Evolutionary conservation across 2,329 filamentous ascomycete species (phyloP).

Genomic region (Aciculosporium take): DNA sequence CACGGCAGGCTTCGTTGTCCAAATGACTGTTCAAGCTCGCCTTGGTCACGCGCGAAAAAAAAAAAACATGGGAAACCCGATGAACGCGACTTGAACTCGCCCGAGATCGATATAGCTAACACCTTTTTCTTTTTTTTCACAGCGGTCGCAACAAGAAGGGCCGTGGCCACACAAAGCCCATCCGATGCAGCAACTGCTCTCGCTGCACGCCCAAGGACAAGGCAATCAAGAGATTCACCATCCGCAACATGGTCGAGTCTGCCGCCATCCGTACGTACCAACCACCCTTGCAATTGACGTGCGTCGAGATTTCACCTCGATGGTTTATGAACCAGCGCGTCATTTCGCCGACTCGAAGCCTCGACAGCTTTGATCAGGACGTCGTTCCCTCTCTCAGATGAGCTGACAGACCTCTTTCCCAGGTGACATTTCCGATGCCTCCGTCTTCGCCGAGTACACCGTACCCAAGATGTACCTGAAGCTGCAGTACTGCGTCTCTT

Average conservation of each 20-base stretch:
- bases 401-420: slow-evolving; percentile 9
- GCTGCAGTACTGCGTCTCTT: slow-evolving; percentile 99
- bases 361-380: too few species aligned
- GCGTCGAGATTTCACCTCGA: too few species aligned
- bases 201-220: slow-evolving; percentile 97
- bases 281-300: too few species aligned
- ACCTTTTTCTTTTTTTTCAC: slow-evolving; percentile 11
- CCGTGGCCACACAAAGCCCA: slow-evolving; percentile 98
- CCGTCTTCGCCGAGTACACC: slow-evolving; percentile 97
- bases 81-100: background rate
- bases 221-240: slow-evolving; percentile 99
- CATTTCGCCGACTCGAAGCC: too few species aligned
- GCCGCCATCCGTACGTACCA: slow-evolving; percentile 94
- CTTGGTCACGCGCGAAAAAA: slow-evolving; percentile 4
- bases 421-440: slow-evolving; percentile 99
- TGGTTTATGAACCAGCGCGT: too few species aligned
- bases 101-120: slow-evolving; percentile 11
- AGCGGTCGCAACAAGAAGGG: slow-evolving; percentile 99
- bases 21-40: slow-evolving; percentile 1
- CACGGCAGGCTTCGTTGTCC: slow-evolving; percentile 1
- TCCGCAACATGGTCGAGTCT: slow-evolving; percentile 99
- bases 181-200: slow-evolving; percentile 62
- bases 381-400: too few species aligned
- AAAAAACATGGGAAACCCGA: background rate
- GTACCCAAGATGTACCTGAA: slow-evolving; percentile 99